These are phyloP conservation scores for Gynostemma pentaphyllum DNA, from an alignment of 306 rosid species.

Conservation along the genomic window DNA sequence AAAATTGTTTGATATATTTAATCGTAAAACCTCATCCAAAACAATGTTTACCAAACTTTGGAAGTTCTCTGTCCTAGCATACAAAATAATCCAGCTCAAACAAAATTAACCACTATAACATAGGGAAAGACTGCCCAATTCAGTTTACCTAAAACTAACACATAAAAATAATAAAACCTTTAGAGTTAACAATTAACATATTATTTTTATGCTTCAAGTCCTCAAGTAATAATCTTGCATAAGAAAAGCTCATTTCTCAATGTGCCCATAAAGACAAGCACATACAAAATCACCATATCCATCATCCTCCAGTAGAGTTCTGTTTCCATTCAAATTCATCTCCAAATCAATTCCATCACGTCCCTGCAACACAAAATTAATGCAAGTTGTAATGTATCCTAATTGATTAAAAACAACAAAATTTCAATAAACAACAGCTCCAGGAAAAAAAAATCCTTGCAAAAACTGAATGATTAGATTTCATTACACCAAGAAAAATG, in stretches of 20 bases:
- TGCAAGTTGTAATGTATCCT: not conserved
- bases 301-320: slow-evolving; percentile 35
- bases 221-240: slow-evolving; percentile 3
- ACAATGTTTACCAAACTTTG: not conserved
- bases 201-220: slow-evolving; percentile 12
- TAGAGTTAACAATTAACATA: not conserved
- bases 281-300: slow-evolving; percentile 46
- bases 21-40: slow-evolving; percentile 5
- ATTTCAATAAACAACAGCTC: not conserved
- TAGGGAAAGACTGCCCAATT: not conserved
- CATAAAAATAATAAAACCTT: not conserved
- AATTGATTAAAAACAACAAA: not conserved
- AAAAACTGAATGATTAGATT: not conserved
- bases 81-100: not conserved
- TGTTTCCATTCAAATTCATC: slow-evolving; percentile 53
- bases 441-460: not conserved
- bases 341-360: slow-evolving; percentile 64
- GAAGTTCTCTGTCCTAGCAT: not conserved
- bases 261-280: slow-evolving; percentile 3
- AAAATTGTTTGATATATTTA: not conserved
- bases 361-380: slow-evolving; percentile 46
- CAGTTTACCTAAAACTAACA: not conserved
- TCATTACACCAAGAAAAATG: not conserved
- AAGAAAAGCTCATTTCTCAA: not conserved
- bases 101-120: not conserved